These are phyloP conservation scores for Micromonas commoda DNA, from an alignment of 139 green algal species.

Conservation along the genomic window DNA sequence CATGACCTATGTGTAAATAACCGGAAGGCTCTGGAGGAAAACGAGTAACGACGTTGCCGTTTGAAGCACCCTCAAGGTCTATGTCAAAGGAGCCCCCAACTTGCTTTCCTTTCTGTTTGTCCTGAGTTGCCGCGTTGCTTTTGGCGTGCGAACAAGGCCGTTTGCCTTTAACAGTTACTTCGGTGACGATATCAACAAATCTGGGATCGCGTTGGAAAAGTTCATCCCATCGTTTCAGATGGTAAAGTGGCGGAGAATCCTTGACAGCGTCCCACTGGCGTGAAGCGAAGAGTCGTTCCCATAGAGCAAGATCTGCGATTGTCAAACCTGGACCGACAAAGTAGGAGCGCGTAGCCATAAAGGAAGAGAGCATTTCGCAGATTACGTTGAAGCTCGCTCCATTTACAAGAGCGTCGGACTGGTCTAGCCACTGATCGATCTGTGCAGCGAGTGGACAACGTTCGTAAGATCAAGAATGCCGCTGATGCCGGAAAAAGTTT, in stretches of 20 bases:
- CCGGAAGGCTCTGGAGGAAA: constrained; percentile 95
- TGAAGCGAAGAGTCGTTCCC: background rate
- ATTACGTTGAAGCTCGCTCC: background rate
- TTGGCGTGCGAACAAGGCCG: background rate
- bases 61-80: constrained; percentile 59
- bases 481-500: no score
- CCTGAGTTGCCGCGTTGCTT: background rate
- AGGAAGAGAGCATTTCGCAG: background rate
- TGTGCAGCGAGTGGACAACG: no score
- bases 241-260: background rate
- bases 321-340: background rate
- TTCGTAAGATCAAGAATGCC: no score
- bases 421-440: no score
- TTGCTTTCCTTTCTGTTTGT: background rate
- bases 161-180: no score
- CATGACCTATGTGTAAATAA: constrained; percentile 91
- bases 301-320: background rate
- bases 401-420: background rate
- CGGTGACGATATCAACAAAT: background rate
- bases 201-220: background rate
- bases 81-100: constrained; percentile 75
- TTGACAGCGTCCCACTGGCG: background rate
- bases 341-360: background rate
- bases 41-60: constrained; percentile 88
- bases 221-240: background rate